These are phyloP conservation scores for Marasmius fiardii DNA, from an alignment of 1,284 basidiomycete species.

Conservation along the genomic window DNA sequence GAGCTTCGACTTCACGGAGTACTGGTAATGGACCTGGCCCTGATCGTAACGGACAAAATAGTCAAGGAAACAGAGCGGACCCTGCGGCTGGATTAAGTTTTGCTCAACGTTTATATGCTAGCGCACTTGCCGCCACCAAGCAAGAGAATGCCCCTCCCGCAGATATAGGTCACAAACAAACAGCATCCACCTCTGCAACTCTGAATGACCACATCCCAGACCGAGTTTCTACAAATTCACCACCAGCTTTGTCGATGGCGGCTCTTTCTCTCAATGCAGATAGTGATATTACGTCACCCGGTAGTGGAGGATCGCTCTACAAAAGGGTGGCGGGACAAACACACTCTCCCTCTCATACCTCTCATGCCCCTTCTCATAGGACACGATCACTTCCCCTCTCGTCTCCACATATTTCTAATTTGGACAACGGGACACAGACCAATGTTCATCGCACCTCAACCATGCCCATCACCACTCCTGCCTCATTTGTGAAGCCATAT, in stretches of 20 bases:
- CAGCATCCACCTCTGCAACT: too few relatives aligned
- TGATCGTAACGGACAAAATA: not conserved
- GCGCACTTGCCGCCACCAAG: conserved; percentile 14
- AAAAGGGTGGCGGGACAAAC: not conserved
- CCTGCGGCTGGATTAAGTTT: conserved; percentile 15
- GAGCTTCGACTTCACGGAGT: too few relatives aligned
- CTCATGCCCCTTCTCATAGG: not conserved
- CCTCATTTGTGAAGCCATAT: conserved; percentile 1
- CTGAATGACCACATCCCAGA: not conserved
- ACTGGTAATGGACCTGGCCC: not conserved
- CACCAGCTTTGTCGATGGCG: not conserved
- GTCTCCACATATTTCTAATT: not conserved
- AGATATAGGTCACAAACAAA: too few relatives aligned
- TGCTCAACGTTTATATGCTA: conserved; percentile 30
- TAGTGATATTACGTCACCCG: not conserved
- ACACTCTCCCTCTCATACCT: not conserved
- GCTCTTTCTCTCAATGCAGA: not conserved
- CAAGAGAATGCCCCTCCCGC: not conserved
- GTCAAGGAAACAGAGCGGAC: conserved; percentile 1
- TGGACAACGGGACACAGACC: not conserved
- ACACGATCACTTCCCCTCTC: not conserved
- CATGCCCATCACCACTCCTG: not conserved
- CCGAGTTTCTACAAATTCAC: not conserved
- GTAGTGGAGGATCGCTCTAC: not conserved
- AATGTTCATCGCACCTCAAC: not conserved